Percentiles rank a stretch among this genome's conserved stretches.
Evolutionary conservation across 495 filamentous ascomycete genomes (phyloP).

Genomic region (Penicillium steckii): DNA sequence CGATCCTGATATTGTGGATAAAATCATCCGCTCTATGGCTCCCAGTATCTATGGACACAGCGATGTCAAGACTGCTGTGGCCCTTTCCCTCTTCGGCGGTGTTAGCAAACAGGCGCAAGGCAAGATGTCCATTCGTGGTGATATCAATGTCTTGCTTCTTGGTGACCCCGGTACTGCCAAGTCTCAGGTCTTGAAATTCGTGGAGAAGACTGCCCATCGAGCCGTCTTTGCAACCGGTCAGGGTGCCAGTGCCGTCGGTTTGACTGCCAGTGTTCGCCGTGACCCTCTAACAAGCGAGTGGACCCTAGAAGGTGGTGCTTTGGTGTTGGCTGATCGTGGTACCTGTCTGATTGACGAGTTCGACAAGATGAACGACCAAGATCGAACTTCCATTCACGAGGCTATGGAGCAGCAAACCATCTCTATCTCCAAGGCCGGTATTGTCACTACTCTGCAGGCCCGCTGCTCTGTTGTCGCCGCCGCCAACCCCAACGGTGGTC

Average conservation of each 20-base stretch:
- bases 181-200: slow-evolving; percentile 96
- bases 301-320: slow-evolving; percentile 95
- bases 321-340: slow-evolving; percentile 93
- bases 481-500: slow-evolving; percentile 93
- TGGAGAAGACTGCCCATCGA: slow-evolving; percentile 95
- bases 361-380: slow-evolving; percentile 99
- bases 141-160: slow-evolving; percentile 97
- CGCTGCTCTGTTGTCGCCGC: slow-evolving; percentile 96
- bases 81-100: slow-evolving; percentile 91
- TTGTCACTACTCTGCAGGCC: slow-evolving; percentile 97
- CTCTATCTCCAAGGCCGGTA: slow-evolving; percentile 98
- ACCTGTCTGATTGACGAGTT: slow-evolving; percentile 99
- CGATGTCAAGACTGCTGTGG: slow-evolving; percentile 97
- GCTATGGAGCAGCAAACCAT: slow-evolving; percentile 99
- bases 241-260: slow-evolving; percentile 95
- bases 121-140: slow-evolving; percentile 86
- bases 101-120: slow-evolving; percentile 88
- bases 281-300: slow-evolving; percentile 96
- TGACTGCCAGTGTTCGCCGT: slow-evolving; percentile 93
- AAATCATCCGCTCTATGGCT: slow-evolving; percentile 90
- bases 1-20: slow-evolving; percentile 92
- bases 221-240: slow-evolving; percentile 99
- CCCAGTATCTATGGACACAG: slow-evolving; percentile 96
- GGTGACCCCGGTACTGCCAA: slow-evolving; percentile 99
- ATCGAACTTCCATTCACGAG: slow-evolving; percentile 97